Base-by-base conservation (phyloP, 306 rosid species). In the Lotus japonicus region DNA sequence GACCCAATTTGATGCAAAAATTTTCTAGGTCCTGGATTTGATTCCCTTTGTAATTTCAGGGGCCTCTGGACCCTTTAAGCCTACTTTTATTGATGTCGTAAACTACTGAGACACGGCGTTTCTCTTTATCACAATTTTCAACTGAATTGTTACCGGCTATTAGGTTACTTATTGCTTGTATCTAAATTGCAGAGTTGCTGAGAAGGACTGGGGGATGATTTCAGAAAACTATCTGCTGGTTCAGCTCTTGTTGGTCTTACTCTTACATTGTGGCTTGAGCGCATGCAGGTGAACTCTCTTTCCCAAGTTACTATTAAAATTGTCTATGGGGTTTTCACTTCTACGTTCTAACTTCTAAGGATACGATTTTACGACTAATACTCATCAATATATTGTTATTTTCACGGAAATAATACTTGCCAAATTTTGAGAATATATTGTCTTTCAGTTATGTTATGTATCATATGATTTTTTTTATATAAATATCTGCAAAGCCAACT, bases 181-280 rank as follows among this genome's bases (percentile, higher is more conserved):
- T 79, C 61, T 49, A 46, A 31, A 82, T 35, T 82, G 74, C 83
- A 92, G 98, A 64, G 98, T 92, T 54, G 88, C 90, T 72, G 94
- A 92, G 53, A 88, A 80, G 81, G 96, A 92, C 82, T 92, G 98
- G 98, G 87, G 94, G 98, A 97, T 79, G 98, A 92, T 79, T 92
- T 89, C 82, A 83, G 98, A 79, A 92, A 90, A 77, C 53, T 92
- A 65, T 92, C 98, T 17, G 96, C 96, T 59, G 98, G 98, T 73
- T 81, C 98, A 41, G 88, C 98, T 70, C 96, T 92, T 58, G 96
- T 90, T 80, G 97, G 88, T 77, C 94, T 92, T n/a, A n/a, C n/a
- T n/a, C n/a, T n/a, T 72, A 92, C 98, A n/a, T 75, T 92, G 56
- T 92, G 98, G 98, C 96, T 92, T 75, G 98, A 92, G 69, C 86